Conservation (phyloP, 495 filamentous ascomycete species). For the Acidiella bohemica region DNA sequence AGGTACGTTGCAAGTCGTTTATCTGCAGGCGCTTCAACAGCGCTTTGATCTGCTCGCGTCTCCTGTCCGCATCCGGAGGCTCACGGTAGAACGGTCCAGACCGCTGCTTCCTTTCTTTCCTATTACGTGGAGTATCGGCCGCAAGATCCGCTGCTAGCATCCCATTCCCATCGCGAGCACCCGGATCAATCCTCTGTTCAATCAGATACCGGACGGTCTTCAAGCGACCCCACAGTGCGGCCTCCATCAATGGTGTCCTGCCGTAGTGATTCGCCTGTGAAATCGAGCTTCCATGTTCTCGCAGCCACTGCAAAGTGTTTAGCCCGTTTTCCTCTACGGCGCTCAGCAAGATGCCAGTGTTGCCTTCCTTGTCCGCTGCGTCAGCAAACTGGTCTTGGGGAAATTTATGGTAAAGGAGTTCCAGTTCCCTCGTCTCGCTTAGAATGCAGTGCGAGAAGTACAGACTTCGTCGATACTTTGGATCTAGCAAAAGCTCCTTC, state of each 20-base stretch:
- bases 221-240: background rate
- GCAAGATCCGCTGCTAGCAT: background rate
- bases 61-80: background rate
- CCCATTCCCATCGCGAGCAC: background rate
- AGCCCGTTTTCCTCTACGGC: background rate
- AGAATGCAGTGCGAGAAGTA: background rate
- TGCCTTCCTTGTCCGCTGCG: background rate
- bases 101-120: background rate
- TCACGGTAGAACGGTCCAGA: background rate
- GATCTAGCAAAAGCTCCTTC: too few species aligned
- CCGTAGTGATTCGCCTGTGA: background rate
- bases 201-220: background rate
- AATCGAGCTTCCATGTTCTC: background rate
- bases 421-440: background rate
- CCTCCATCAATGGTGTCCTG: background rate
- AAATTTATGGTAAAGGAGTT: background rate
- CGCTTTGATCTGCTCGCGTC: background rate
- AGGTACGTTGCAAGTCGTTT: background rate
- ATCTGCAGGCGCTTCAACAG: background rate
- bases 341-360: background rate
- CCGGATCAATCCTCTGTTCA: background rate
- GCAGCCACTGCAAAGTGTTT: background rate
- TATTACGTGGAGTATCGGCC: background rate
- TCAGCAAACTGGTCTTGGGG: background rate
- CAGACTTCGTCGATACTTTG: too few species aligned